Evolutionary conservation across 2,329 filamentous ascomycete species (phyloP), one percentile per base, ranked within the genome.

Genomic region (Aspergillus fumigatus): DNA sequence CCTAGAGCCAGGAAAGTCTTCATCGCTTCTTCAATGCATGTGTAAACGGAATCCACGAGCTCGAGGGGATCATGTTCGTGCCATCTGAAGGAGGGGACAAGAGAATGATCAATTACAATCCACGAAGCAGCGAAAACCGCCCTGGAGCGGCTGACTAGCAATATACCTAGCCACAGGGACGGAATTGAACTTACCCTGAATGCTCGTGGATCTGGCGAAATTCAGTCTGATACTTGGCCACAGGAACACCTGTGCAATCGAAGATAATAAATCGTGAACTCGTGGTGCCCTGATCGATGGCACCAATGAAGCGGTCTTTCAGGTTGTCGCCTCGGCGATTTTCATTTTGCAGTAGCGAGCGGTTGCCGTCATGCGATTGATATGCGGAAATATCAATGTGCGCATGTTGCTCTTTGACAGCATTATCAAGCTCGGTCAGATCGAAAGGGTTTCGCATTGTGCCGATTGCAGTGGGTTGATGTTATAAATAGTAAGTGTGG

Each of bases 251-350:
- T 45, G 83, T 77, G 62, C 85, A 85, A 74, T 96, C 87, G 77
- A 96, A 96, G 70, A 97, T 92, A 65, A 96, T 83, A 75, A 96
- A 96, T 40, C 92, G 84, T 35, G 91, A 90, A 57, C 89, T 93
- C 32, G 92, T 96, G 11, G 92, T 96, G 57, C 92, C 92, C 69
- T 95, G 90, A 70, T 96, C 92, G 70, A 96, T 92, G 65, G 89
- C 90, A 58, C 91, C 92, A 59, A 96, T 87, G 68, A 90, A 96
- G 49, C 63, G 71, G 35, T 73, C 64, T 55, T 74, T 73, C 43
- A 74, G 61, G 50, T 69, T 70, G 51, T 70, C 70, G 6, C 48
- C 57, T 40, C 66, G 66, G 48, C 63, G 67, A 1, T 60, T 60
- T 55, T 73, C 70, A 35, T 73, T 65, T 43, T 73, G 70, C 9